These are phyloP conservation scores for Nasturtium officinale DNA, from an alignment of 345 rosid species.

Conservation along the genomic window DNA sequence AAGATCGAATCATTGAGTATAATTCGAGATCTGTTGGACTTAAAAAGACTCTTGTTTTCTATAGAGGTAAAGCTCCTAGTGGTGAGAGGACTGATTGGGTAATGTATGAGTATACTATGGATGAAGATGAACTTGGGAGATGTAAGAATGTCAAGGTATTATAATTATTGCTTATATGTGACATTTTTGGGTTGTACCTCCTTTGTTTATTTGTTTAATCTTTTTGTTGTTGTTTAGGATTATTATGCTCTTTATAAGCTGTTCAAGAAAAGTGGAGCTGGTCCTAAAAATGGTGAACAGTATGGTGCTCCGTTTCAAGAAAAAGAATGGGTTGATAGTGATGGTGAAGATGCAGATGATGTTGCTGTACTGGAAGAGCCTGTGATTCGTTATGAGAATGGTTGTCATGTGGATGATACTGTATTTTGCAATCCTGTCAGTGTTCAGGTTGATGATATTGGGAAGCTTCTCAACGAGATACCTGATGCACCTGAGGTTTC, in stretches of 20 bases:
- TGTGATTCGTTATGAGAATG: background rate
- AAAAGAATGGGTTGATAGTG: conserved; percentile 80
- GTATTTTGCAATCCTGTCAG: conserved; percentile 9
- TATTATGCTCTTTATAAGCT: conserved; percentile 90
- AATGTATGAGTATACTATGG: conserved; percentile 91
- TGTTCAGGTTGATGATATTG: conserved; percentile 26
- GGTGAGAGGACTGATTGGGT: conserved; percentile 96
- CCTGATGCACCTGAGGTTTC: conserved; percentile 24
- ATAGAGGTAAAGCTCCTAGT: conserved; percentile 79
- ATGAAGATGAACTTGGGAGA: conserved; percentile 83
- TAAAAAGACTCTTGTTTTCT: conserved; percentile 89
- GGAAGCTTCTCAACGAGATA: conserved; percentile 13
- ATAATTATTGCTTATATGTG: no score
- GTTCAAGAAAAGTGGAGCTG: conserved; percentile 92
- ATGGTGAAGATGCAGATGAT: background rate
- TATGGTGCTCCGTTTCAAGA: conserved; percentile 96
- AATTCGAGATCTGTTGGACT: conserved; percentile 67
- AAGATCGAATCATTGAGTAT: conserved; percentile 63
- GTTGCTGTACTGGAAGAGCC: background rate
- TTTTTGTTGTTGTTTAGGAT: conserved; percentile 49
- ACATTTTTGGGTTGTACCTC: no score
- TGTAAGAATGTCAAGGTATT: conserved; percentile 69
- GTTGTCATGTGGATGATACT: background rate
- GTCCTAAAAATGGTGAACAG: conserved; percentile 96
- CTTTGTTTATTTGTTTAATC: background rate